These are phyloP conservation scores for Tieghemiomyces parasiticus DNA, from an alignment of 192 early-diverging fungal genomes.

Conservation along the genomic window DNA sequence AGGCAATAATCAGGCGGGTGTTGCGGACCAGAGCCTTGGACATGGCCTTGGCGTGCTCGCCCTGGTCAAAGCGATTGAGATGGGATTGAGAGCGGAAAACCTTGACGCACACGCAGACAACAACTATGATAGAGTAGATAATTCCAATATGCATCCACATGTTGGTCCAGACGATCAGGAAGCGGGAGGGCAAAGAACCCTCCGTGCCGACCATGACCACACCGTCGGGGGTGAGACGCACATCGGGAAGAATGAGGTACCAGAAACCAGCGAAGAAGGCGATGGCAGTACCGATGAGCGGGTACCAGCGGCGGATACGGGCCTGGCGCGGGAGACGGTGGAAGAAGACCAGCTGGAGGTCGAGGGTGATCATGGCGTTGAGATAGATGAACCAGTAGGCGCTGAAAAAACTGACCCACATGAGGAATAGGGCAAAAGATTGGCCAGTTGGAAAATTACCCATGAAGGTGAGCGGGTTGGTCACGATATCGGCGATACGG, in stretches of 20 bases:
- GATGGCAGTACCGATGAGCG: neutral
- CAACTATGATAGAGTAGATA: constrained; percentile 3
- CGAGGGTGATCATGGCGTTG: constrained; percentile 6
- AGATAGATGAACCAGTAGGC: constrained; percentile 8
- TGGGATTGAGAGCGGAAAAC: constrained; percentile 4
- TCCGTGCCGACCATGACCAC: neutral
- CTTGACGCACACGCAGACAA: constrained; percentile 4
- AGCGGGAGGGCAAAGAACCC: neutral
- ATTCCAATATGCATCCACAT: constrained; percentile 2
- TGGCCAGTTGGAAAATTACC: neutral
- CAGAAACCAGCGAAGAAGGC: neutral
- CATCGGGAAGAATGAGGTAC: neutral
- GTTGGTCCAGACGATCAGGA: constrained; percentile 4
- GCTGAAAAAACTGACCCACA: constrained; percentile 7
- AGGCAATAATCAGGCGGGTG: constrained; percentile 3
- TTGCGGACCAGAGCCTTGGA: neutral
- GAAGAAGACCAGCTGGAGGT: constrained; percentile 9
- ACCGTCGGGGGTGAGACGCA: neutral
- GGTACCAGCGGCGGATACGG: constrained; percentile 9
- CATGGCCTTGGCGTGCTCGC: constrained; percentile 9
- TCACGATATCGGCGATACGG: constrained; percentile 1
- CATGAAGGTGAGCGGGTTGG: neutral
- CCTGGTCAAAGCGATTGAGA: constrained; percentile 6
- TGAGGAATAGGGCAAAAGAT: constrained; percentile 2
- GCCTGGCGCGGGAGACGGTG: constrained; percentile 8